Base-by-base conservation (phyloP, 2,329 filamentous ascomycete genomes). In the Onygena corvina region DNA sequence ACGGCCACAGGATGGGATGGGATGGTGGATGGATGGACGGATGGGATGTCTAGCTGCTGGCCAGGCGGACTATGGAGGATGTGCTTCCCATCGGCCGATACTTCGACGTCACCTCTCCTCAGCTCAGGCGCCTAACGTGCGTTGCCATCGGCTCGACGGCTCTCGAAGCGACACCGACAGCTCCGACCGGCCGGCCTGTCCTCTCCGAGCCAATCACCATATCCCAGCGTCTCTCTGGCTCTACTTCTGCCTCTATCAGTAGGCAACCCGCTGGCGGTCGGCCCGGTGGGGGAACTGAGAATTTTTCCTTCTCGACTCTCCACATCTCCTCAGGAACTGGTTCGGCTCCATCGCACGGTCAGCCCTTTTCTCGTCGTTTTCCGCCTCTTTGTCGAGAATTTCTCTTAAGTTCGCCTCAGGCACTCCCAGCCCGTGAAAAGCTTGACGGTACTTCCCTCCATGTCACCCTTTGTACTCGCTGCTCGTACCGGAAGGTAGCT, bases 121-220 rank as follows among this genome's bases (percentile, higher is more conserved):
- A n/a, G n/a, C n/a, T n/a, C n/a, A n/a, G n/a, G n/a, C n/a, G n/a
- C n/a, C n/a, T n/a, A n/a, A n/a, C n/a, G n/a, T n/a, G n/a, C n/a
- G n/a, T n/a, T n/a, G n/a, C n/a, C n/a, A 29, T 29, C 27, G 36
- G 18, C 36, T 11, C 20, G 36, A 40, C 36, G 36, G 36, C 6
- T 18, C 36, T 40, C 18, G 11, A 40, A 40, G 18, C 36, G 36
- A 40, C 36, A 23, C 36, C 36, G 36, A 40, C 36, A 40, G n/a
- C n/a, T n/a, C 36, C 36, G 36, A 40, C 36, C 36, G 36, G 36
- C 18, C 18, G n/a, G n/a, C n/a, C n/a, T n/a, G n/a, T 40, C 18
- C 36, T 21, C 25, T 18, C 36, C 36, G 36, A 40, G 36, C 36
- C 36, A 40, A 40, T 40, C 27, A 29, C 27, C 27, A 29, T 29